These are phyloP conservation scores for Malbranchea zuffiana DNA, from an alignment of 2,329 filamentous ascomycete species.

Conservation along the genomic window DNA sequence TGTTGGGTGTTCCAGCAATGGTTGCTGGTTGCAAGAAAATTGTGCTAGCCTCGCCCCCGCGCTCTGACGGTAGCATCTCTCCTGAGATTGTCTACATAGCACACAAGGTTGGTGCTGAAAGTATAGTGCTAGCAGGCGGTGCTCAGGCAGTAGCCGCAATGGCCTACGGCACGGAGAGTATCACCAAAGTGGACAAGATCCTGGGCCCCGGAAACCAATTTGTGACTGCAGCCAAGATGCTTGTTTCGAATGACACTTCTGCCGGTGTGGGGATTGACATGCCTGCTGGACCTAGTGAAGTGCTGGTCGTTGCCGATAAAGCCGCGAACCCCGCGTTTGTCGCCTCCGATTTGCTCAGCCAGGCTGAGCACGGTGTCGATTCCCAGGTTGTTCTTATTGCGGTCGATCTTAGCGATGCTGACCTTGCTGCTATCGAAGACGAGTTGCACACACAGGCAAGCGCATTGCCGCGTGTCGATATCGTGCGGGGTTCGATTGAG, in stretches of 20 bases:
- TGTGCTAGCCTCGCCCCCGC: constrained; percentile 81
- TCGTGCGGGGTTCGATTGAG: constrained; percentile 77
- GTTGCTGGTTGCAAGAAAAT: constrained; percentile 95
- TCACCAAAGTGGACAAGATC: constrained; percentile 97
- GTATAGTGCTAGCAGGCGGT: constrained; percentile 88
- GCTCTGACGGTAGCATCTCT: constrained; percentile 78
- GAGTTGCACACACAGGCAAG: constrained; percentile 81
- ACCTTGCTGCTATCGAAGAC: constrained; percentile 76
- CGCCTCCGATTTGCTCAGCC: constrained; percentile 83
- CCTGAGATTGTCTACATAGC: constrained; percentile 96
- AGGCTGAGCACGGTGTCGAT: constrained; percentile 94
- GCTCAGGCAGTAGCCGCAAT: constrained; percentile 93
- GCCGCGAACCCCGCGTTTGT: constrained; percentile 87
- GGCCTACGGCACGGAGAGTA: constrained; percentile 90
- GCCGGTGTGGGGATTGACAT: constrained; percentile 95
- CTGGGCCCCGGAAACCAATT: constrained; percentile 96
- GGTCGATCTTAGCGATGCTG: constrained; percentile 60
- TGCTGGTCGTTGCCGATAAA: constrained; percentile 88
- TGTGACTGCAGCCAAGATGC: constrained; percentile 97
- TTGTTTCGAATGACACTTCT: constrained; percentile 92
- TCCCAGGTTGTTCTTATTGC: constrained; percentile 90
- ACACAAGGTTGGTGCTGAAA: constrained; percentile 91
- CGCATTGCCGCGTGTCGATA: constrained; percentile 79
- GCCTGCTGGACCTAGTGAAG: constrained; percentile 92
- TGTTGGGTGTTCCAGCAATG: constrained; percentile 96